Base-by-base conservation (phyloP, 768 basidiomycete species). In the Coprinopsis cinerea region DNA sequence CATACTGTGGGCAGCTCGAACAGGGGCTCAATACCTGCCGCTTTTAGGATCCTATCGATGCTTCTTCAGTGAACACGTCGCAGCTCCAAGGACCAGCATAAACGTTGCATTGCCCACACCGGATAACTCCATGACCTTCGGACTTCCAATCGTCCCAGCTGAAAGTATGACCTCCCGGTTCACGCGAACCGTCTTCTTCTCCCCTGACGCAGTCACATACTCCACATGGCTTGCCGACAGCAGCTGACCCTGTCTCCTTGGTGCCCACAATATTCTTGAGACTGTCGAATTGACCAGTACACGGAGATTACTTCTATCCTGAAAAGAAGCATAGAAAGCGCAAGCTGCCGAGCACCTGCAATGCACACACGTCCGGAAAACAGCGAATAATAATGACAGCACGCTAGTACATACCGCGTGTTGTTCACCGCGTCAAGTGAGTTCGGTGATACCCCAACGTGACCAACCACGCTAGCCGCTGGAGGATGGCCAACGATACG, bases 281-380 rank as follows among this genome's bases (percentile, higher is more conserved):
- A 77, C 82, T 15, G 75, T 78, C 11, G 75, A 70, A 52, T 77
- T 76, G 5, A 77, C 71, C 28, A 84, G 66, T 37, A 85, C 74
- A 39, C 69, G 68, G 34, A 83, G 69, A 57, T 85, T 85, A n/a
- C 72, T 53, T 40, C 27, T 27, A 9, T 52, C 43, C 1, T 51
- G 32, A 44, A 64, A 66, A 0, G 67, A 63, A 0, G 64, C 62
- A 46, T 60, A 63, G 49, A 64, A 68, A 0, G 62, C 67, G 46
- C 67, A 64, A 1, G 55, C 61, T 0, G 67, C 57, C 3, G 65
- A 65, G 46, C 65, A 67, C 15, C 37, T 39, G 18, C 11, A 20
- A 7, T 6, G 18, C 18, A 39, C 37, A 39, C 37, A 17, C 37
- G 37, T 39, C 37, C 9, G 37, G 7, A 39, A 39, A 7, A 7